Conservation (phyloP, 257 asterid genomes). For the Plectranthus barbatus region DNA sequence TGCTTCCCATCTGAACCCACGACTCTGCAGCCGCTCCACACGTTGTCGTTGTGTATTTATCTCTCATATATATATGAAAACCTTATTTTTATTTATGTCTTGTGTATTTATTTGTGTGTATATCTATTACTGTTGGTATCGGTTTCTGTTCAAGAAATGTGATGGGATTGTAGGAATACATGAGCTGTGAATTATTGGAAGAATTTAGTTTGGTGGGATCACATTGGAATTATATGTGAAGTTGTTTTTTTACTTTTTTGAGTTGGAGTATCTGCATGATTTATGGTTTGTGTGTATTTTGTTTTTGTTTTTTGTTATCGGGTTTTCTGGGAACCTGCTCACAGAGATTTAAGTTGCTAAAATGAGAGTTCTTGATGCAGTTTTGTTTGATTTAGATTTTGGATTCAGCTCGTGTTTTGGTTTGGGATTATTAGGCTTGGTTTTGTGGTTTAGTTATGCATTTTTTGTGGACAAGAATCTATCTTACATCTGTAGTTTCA, state of each 20-base stretch:
- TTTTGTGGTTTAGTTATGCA: conserved; percentile 10
- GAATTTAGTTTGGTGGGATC: conserved; percentile 34
- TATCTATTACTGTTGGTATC: not conserved
- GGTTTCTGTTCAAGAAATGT: conserved; percentile 4
- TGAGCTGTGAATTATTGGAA: conserved; percentile 6
- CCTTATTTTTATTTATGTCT: not conserved
- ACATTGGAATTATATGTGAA: conserved; percentile 25
- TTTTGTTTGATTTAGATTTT: conserved; percentile 14
- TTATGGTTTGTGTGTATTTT: conserved; percentile 8
- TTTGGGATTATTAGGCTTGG: not conserved
- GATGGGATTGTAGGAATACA: conserved; percentile 16
- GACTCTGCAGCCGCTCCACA: conserved; percentile 12
- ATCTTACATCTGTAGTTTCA: not conserved
- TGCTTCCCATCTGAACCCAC: conserved; percentile 34
- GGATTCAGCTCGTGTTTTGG: conserved; percentile 8
- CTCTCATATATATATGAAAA: conserved; percentile 24
- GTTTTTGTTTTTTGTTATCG: conserved; percentile 5
- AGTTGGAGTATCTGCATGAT: conserved; percentile 11
- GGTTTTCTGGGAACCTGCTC: conserved; percentile 9
- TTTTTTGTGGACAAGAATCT: conserved; percentile 12
- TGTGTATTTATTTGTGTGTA: conserved; percentile 3
- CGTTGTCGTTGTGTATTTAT: conserved; percentile 4
- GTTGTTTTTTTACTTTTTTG: not conserved
- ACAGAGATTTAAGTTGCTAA: not conserved
- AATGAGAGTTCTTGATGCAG: conserved; percentile 14